These are phyloP conservation scores for Populus ilicifolia DNA, from an alignment of 345 rosid genomes.

Conservation along the genomic window DNA sequence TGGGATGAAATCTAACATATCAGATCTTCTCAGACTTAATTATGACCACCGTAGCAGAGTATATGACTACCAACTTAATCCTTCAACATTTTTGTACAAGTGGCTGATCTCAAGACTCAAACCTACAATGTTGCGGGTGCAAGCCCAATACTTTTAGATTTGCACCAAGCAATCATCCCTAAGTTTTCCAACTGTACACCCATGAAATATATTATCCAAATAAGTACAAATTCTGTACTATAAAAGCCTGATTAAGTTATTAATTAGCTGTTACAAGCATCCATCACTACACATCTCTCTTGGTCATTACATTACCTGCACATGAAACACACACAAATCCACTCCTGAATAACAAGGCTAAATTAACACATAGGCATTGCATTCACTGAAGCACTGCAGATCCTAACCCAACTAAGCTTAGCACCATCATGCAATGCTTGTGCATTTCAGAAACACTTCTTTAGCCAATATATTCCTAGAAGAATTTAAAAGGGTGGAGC, in stretches of 20 bases:
- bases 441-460: background rate
- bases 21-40: too few species aligned
- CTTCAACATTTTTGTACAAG: too few species aligned
- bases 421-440: background rate
- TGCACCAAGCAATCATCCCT: too few species aligned
- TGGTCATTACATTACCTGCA: background rate
- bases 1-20: too few species aligned
- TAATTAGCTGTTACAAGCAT: background rate
- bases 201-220: too few species aligned
- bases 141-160: too few species aligned
- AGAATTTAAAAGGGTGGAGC: background rate
- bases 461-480: background rate
- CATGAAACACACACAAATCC: background rate
- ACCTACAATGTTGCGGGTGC: too few species aligned
- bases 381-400: background rate
- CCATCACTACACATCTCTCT: background rate
- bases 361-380: background rate
- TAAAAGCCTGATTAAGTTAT: background rate
- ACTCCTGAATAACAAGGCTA: background rate
- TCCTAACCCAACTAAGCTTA: background rate
- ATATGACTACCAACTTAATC: too few species aligned
- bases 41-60: too few species aligned
- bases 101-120: too few species aligned
- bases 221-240: background rate
- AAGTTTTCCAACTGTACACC: too few species aligned